Percentiles rank a stretch among this genome's conserved stretches.
phyloP scores from a whole-genome alignment of 2,329 filamentous ascomycete genomes.

The Colletotrichum sublineola region DNA sequence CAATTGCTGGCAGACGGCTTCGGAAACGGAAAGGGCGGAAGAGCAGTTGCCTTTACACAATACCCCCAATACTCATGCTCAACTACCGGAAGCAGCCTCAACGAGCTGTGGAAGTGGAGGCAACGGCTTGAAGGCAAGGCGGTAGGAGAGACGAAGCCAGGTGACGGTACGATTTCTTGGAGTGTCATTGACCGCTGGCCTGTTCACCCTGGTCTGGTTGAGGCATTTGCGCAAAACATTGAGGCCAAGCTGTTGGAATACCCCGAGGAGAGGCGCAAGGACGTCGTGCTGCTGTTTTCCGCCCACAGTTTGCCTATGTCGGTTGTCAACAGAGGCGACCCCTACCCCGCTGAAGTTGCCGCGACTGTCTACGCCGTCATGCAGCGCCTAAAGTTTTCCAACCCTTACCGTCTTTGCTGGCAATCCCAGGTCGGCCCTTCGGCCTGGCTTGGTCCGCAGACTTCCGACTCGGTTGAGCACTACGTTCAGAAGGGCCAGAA shows the following conservation, averaged over 20 bases:
- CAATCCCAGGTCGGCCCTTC: slow-evolving; percentile 97
- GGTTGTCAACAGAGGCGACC: slow-evolving; percentile 95
- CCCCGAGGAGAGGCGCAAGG: slow-evolving; percentile 81
- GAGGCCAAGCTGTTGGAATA: slow-evolving; percentile 88
- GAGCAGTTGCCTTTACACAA: slow-evolving; percentile 96
- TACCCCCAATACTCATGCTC: slow-evolving; percentile 99
- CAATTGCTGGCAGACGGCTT: slow-evolving; percentile 89
- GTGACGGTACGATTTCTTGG: slow-evolving; percentile 85
- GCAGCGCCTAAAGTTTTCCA: slow-evolving; percentile 86
- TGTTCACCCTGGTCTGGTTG: slow-evolving; percentile 87
- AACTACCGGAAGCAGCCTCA: slow-evolving; percentile 94
- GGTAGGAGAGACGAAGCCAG: slow-evolving; percentile 62
- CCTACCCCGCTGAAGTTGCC: slow-evolving; percentile 94
- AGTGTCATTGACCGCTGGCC: slow-evolving; percentile 99
- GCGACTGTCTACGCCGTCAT: slow-evolving; percentile 98
- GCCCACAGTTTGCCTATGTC: slow-evolving; percentile 97
- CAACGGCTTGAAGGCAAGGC: slow-evolving; percentile 86
- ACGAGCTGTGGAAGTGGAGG: slow-evolving; percentile 98
- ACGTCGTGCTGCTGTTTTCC: slow-evolving; percentile 91
- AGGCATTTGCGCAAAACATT: slow-evolving; percentile 94
- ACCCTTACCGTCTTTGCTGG: slow-evolving; percentile 96
- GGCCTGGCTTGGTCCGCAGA: slow-evolving; percentile 96
- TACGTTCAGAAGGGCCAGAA: slow-evolving; percentile 93
- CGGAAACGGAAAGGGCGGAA: slow-evolving; percentile 87
- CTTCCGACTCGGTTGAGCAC: slow-evolving; percentile 85